A percentile compares a stretch with the other conserved stretches of the same genome.
phyloP scores from a whole-genome alignment of 352 stramenopile species.

The Globisporangium perplexum region DNA sequence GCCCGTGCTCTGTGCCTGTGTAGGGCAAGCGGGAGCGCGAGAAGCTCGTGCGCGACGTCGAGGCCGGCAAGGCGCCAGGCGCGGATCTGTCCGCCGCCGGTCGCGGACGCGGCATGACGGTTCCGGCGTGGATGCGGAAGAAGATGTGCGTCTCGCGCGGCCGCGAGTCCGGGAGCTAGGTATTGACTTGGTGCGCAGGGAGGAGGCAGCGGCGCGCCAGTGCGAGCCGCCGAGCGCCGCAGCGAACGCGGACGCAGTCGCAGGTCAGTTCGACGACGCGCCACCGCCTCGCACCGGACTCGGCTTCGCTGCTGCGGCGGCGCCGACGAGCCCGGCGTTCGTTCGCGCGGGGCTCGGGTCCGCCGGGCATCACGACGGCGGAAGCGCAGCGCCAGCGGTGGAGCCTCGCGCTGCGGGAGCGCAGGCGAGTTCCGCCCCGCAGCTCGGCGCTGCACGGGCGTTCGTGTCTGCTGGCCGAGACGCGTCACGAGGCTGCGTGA shows the following conservation, averaged over 20 bases:
- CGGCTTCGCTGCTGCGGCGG: slow-evolving; percentile 15
- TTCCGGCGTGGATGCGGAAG: slow-evolving; percentile 92
- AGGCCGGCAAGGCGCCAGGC: slow-evolving; percentile 49
- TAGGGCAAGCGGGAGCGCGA: slow-evolving; percentile 67
- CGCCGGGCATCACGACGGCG: background rate
- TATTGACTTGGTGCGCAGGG: slow-evolving; percentile 35
- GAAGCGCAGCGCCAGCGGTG: background rate
- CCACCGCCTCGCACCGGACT: slow-evolving; percentile 19
- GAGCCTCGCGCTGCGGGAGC: background rate
- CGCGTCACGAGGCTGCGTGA: slow-evolving; percentile 12
- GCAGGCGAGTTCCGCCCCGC: background rate
- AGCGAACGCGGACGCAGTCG: background rate
- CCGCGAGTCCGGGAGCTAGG: too few relatives aligned
- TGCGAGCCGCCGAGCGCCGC: background rate
- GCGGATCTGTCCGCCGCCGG: slow-evolving; percentile 48
- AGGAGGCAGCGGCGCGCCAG: slow-evolving; percentile 38
- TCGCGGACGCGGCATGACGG: slow-evolving; percentile 84
- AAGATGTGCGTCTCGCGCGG: slow-evolving; percentile 57
- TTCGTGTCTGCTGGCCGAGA: background rate
- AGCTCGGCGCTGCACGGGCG: background rate
- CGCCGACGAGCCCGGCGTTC: background rate
- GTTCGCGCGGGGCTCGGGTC: slow-evolving; percentile 7
- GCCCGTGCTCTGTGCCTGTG: too few relatives aligned
- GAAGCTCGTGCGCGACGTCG: slow-evolving; percentile 63
- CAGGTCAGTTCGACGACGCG: slow-evolving; percentile 62